Percentiles rank a stretch among this genome's conserved stretches.
Evolutionary conservation across 305 asterid species (phyloP).

Genomic region (Ajuga reptans): DNA sequence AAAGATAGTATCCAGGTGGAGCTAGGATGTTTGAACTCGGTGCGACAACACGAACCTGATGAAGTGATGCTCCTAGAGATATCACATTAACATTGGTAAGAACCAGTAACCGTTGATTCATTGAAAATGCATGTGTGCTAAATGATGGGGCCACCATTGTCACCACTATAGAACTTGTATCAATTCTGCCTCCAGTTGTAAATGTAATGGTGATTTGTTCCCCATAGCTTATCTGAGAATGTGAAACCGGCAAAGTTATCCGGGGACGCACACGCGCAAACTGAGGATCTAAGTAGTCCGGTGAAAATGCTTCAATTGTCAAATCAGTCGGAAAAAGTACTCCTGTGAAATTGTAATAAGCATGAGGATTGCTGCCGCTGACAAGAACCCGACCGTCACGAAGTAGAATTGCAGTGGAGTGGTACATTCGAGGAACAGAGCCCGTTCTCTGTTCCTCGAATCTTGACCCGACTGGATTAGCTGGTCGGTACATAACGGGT

Average conservation of each 20-base stretch:
- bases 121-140: slow-evolving; percentile 43
- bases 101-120: slow-evolving; percentile 44
- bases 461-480: slow-evolving; percentile 17
- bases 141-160: slow-evolving; percentile 28
- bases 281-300: slow-evolving; percentile 31
- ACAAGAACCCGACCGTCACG: slow-evolving; percentile 45
- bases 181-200: neutral
- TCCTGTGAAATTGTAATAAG: slow-evolving; percentile 22
- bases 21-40: slow-evolving; percentile 23
- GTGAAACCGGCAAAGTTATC: slow-evolving; percentile 14
- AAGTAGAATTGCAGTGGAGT: slow-evolving; percentile 34
- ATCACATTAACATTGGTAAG: slow-evolving; percentile 17
- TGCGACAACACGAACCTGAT: neutral
- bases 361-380: slow-evolving; percentile 48
- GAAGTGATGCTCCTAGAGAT: neutral
- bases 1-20: slow-evolving; percentile 23
- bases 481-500: slow-evolving; percentile 36
- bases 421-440: slow-evolving; percentile 40
- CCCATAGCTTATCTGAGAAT: neutral
- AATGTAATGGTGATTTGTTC: slow-evolving; percentile 11
- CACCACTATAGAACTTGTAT: neutral
- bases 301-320: slow-evolving; percentile 38
- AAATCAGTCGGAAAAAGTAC: slow-evolving; percentile 40
- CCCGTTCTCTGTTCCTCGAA: slow-evolving; percentile 33
- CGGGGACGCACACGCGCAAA: neutral